Evolutionary conservation across 2,329 filamentous ascomycete genomes (phyloP), one percentile per base, ranked within the genome.

Genomic region (Pyricularia grisea): DNA sequence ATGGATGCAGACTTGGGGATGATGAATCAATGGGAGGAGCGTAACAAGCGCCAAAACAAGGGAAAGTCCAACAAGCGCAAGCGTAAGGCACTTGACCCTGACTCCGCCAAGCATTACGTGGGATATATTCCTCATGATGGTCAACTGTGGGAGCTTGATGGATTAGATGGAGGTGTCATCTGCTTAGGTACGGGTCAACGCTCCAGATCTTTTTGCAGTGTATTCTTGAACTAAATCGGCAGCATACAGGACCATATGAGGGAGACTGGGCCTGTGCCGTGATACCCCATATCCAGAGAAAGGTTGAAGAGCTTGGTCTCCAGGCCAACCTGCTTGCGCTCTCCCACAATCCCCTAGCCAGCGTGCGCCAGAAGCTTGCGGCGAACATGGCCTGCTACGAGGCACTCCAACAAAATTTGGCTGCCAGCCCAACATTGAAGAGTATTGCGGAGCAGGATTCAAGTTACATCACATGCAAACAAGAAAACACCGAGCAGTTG

Each of bases 101-200:
- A 86, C 14, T 30, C 58, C n/a, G 89, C 87, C 0, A 95, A 90
- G 75, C 94, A 98, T 76, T 98, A 95, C 77, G 90, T 97, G 72
- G 94, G 93, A 7, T 97, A 94, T 75, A 88, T 97, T 33, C 92
- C 92, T 2, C 85, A 88, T 17, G 83, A 85, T n/a, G 89, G 87
- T 2, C 82, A 87, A 69, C 86, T 97, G 17, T 97, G 93, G 93
- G 92, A 94, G 76, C 87, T 98, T 5, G 94, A 98, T 77, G 94
- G 94, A 4, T 81, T 97, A 27, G 88, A 94, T 76, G 82, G 82
- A 61, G 87, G 89, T 72, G 94, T 93, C 3, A 84, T 88, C 42
- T 85, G 83, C 69, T 81, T 93, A 69, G 90, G 89, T 79, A 77
- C 69, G 71, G 72, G 27, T 10, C 23, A 36, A n/a, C 17, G 2